Percentiles rank a stretch among this genome's conserved stretches.
Evolutionary conservation across 768 basidiomycete species (phyloP).

Genomic region (Mycena venus): DNA sequence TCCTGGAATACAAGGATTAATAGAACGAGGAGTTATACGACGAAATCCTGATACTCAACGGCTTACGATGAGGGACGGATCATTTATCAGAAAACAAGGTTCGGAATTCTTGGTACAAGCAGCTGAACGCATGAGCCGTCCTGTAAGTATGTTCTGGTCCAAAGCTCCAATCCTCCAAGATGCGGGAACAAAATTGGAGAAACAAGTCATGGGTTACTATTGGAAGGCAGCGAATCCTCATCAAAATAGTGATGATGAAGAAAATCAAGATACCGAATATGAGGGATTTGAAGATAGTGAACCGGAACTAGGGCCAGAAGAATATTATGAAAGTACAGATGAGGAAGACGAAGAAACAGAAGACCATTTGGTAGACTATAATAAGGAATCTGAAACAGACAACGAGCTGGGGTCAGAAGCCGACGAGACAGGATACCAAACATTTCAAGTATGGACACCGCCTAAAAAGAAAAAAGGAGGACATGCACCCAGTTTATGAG

Average conservation of each 20-base stretch:
- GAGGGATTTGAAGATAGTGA: not conserved
- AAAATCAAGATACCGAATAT: no score
- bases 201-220: conserved; percentile 13
- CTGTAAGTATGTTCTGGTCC: not conserved
- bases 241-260: not conserved
- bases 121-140: not conserved
- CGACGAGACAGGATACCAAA: not conserved
- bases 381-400: not conserved
- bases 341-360: no score
- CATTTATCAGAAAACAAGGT: not conserved
- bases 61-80: not conserved
- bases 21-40: not conserved
- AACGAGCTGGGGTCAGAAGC: no score
- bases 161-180: not conserved
- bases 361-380: not conserved
- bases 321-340: not conserved
- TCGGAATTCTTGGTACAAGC: not conserved
- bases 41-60: not conserved
- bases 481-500: not conserved
- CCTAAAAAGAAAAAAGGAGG: rapidly evolving
- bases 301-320: no score
- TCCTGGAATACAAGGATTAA: not conserved
- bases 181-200: not conserved
- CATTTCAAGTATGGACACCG: not conserved
- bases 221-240: not conserved